These are phyloP conservation scores for Platanus orientalis DNA, from an alignment of 164 flowering plant species.

Conservation along the genomic window DNA sequence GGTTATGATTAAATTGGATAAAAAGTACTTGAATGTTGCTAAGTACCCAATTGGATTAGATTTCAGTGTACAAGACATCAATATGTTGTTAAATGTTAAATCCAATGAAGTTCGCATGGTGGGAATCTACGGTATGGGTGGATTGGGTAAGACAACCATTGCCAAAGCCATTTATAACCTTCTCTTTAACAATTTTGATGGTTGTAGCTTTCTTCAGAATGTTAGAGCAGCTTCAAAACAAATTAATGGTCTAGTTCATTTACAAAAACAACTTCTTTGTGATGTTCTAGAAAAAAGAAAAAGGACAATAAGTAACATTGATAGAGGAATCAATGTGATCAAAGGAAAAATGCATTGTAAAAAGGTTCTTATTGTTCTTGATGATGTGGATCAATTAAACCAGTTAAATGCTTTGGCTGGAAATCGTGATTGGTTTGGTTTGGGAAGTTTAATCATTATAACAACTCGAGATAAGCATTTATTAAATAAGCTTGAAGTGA, in stretches of 20 bases:
- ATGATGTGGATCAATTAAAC: neutral
- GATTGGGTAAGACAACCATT: too few species aligned
- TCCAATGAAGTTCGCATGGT: neutral
- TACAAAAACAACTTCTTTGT: slow-evolving; percentile 3
- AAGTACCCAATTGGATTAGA: neutral
- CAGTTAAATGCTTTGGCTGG: slow-evolving; percentile 4
- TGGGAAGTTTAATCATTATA: too few species aligned
- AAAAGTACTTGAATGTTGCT: neutral
- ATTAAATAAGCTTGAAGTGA: too few species aligned
- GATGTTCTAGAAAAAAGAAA: neutral
- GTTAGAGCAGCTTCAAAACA: slow-evolving; percentile 2
- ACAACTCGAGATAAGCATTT: too few species aligned
- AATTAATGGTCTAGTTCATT: neutral
- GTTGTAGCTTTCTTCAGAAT: slow-evolving; percentile 9
- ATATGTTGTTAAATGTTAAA: neutral
- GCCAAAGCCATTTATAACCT: too few species aligned
- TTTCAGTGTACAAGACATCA: neutral
- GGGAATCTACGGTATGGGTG: slow-evolving; percentile 1
- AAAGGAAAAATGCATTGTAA: neutral
- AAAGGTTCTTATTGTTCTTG: slow-evolving; percentile 4
- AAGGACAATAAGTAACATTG: neutral
- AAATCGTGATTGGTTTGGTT: too few species aligned
- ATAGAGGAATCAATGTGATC: slow-evolving; percentile 5
- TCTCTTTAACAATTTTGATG: neutral
- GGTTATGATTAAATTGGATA: neutral